These are phyloP conservation scores for Elongisporangium senticosum DNA, from an alignment of 352 stramenopile species.

Conservation along the genomic window DNA sequence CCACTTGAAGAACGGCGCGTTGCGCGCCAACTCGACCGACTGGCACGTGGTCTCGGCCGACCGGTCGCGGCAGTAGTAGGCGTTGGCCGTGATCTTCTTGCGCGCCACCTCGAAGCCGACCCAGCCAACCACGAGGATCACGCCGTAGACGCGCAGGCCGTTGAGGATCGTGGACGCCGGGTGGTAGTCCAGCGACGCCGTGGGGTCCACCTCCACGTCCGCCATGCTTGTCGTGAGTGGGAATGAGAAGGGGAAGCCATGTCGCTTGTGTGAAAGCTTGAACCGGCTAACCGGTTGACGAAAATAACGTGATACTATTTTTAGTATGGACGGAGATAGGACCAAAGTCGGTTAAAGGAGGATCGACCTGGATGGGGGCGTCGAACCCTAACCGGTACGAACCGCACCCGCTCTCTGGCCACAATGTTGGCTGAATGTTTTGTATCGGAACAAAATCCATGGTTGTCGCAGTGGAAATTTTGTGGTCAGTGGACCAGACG, in stretches of 20 bases:
- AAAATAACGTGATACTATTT: background rate
- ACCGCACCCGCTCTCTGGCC: background rate
- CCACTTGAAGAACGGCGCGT: constrained; percentile 42
- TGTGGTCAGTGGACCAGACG: background rate
- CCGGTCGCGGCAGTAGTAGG: constrained; percentile 74
- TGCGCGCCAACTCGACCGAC: constrained; percentile 28
- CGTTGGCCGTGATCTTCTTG: constrained; percentile 34
- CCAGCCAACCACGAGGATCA: constrained; percentile 59
- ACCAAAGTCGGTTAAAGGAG: background rate
- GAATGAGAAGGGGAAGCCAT: background rate
- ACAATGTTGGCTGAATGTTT: background rate
- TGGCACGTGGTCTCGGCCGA: constrained; percentile 46
- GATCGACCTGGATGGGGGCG: background rate
- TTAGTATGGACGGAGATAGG: background rate
- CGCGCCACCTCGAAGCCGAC: constrained; percentile 62
- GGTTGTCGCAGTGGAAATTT: background rate
- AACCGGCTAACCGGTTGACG: background rate
- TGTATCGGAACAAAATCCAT: background rate
- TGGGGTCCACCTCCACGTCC: background rate
- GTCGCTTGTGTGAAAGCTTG: background rate
- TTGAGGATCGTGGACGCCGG: constrained; percentile 62
- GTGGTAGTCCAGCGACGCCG: constrained; percentile 28
- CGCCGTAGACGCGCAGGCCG: constrained; percentile 58
- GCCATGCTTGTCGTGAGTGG: background rate
- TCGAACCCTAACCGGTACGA: background rate